Conservation (phyloP, 345 rosid species). For the Populus nigra region DNA sequence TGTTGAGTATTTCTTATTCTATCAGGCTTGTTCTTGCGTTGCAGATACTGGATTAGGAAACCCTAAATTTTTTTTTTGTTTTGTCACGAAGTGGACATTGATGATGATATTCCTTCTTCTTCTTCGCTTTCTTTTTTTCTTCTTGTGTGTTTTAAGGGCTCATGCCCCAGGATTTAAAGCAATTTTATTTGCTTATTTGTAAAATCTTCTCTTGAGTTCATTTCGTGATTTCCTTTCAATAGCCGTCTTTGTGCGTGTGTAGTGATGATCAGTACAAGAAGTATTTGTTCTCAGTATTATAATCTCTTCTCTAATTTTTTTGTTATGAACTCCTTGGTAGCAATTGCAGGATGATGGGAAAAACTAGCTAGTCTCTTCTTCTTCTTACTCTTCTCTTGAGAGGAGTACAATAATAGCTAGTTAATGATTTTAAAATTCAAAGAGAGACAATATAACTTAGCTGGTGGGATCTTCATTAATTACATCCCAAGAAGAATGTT, state of each 20-base stretch:
- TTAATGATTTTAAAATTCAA: background rate
- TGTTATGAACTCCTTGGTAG: background rate
- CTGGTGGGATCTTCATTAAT: background rate
- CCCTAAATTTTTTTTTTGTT: conserved; percentile 13
- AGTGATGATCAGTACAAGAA: too few relatives aligned
- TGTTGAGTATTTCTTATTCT: background rate
- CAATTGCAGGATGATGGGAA: background rate
- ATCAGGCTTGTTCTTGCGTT: background rate
- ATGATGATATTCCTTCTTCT: too few relatives aligned
- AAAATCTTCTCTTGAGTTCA: background rate
- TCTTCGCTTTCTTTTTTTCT: background rate
- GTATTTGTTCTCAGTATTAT: too few relatives aligned
- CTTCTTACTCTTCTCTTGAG: background rate
- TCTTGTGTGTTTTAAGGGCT: background rate
- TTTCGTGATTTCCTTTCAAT: background rate
- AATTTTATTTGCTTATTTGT: background rate
- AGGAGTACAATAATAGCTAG: background rate
- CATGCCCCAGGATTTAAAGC: background rate
- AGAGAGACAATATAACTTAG: background rate
- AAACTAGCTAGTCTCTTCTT: background rate
- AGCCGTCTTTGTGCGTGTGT: background rate
- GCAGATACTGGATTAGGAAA: background rate
- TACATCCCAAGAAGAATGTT: background rate
- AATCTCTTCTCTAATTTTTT: background rate
- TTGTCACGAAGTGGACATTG: background rate